Percentiles rank a stretch among this genome's conserved stretches.
Conservation (phyloP, 345 rosid genomes). For the Eucalyptus lansdowneana region DNA sequence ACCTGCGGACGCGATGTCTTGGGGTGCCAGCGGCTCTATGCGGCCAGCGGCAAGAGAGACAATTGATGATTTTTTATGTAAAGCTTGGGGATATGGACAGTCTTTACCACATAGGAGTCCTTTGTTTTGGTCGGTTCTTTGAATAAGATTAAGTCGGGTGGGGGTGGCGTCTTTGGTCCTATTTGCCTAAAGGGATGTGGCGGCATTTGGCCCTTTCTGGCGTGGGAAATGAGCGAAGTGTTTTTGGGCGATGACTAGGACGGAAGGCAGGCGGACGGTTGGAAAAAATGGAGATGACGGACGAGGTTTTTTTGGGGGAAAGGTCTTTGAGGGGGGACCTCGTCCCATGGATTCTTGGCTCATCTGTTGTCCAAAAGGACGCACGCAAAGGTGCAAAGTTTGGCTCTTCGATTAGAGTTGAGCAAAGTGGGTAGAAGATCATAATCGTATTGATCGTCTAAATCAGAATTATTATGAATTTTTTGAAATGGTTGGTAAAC, state of each 20-base stretch:
- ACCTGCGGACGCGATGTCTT: neutral
- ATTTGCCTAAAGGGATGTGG: neutral
- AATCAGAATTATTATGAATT: fast-evolving
- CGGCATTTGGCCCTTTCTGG: neutral
- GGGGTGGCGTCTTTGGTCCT: neutral
- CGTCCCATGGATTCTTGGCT: neutral
- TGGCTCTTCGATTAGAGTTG: neutral
- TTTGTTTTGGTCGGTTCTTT: neutral
- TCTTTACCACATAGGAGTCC: neutral
- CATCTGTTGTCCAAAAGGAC: neutral
- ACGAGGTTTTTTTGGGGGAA: neutral
- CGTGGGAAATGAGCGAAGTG: neutral
- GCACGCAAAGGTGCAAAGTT: neutral
- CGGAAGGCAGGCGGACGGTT: neutral
- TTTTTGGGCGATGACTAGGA: neutral
- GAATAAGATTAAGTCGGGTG: neutral
- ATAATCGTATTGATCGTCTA: fast-evolving
- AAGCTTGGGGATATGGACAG: neutral
- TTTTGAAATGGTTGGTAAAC: fast-evolving
- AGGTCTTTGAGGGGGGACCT: neutral
- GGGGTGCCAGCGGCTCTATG: neutral
- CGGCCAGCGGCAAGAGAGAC: neutral
- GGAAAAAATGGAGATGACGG: neutral
- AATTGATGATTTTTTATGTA: neutral
- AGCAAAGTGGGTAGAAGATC: neutral